Base-by-base conservation (phyloP, 768 basidiomycete genomes). In the Cystobasidium onofrii region DNA sequence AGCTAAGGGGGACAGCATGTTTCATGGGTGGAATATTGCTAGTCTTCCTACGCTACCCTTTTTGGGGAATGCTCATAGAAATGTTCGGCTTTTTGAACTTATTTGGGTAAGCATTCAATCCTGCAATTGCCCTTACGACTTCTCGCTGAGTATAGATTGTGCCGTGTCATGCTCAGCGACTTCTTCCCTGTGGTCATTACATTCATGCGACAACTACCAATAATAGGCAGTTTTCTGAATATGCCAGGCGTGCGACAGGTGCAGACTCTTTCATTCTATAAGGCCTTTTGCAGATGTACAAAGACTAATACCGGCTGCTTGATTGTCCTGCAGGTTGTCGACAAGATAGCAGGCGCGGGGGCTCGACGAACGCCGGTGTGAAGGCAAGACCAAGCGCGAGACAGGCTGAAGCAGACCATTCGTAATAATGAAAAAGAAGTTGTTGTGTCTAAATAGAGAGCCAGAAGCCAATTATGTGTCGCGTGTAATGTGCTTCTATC, bases 121-220 rank as follows among this genome's bases (percentile, higher is more conserved):
- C n/a, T n/a, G n/a, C n/a, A n/a, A n/a, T n/a, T n/a, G n/a, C n/a
- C n/a, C n/a, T n/a, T n/a, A n/a, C n/a, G n/a, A n/a, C n/a, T n/a
- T n/a, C n/a, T n/a, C n/a, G n/a, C n/a, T n/a, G n/a, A n/a, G n/a
- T n/a, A n/a, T n/a, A n/a, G n/a, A n/a, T n/a, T n/a, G n/a, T n/a
- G n/a, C n/a, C n/a, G n/a, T n/a, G n/a, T n/a, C n/a, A n/a, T n/a
- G n/a, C n/a, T 39, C 83, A 98, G 95, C 55, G 95, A 97, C 83
- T 99, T 99, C 85, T 98, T 98, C 87, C 96, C 96, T 6, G 96
- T 98, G 74, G 89, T 99, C 70, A 84, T 99, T 63, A 93, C 92
- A n/a, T 97, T 98, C 85, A 83, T 98, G 76, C 86, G 94, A 71
- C 95, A 97, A 83, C 81, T 98, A 57, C 95, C 96, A 3, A 88